Base-by-base conservation (phyloP, 148 eudicot genomes). In the Camellia granthamiana region DNA sequence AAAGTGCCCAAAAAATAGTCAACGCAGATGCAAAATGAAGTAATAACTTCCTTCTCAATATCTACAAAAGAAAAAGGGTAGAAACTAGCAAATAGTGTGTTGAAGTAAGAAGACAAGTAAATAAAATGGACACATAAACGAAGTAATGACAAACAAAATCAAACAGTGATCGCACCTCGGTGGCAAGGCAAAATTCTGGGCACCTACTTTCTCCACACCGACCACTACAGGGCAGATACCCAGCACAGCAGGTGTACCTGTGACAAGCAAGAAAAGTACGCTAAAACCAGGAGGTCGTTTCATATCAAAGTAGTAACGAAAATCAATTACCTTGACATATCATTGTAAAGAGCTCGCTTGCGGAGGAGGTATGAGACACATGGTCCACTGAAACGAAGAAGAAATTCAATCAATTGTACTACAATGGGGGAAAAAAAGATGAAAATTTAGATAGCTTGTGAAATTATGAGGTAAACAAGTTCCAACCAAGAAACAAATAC, bases 171-270 rank as follows among this genome's bases (percentile, higher is more conserved):
- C 46, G 52, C 83, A 96, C 95, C 99, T 88, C 97, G 51, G 98
- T 91, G 54, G 82, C 89, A 85, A 96, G 99, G 86, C 99, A 96
- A 77, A 91, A 79, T 82, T 96, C 97, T 77, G 99, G 99, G 81
- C 99, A 96, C 58, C 83, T 81, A 82, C 92, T 91, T 87, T 95
- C 98, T 52, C 98, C 98, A 88, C 99, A 96, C 16, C 97, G 88
- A 70, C 99, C 99, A 84, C 99, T 96, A 80, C 99, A 96, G 56
- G 99, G 99, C 99, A 92, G 87, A 78, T 96, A 96, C 69, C 98
- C 97, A 79, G 91, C 98, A 83, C 95, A 92, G 80, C 99, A 96
- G 12, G 84, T 86, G 81, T 96, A 96, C 87, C 93, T 96, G 77
- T 77, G 78, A 72, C 76, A 75, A 68, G 83, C 67, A 56, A 76